Evolutionary conservation across 352 stramenopile species (phyloP).

Genomic region (Pythium monospermum): DNA sequence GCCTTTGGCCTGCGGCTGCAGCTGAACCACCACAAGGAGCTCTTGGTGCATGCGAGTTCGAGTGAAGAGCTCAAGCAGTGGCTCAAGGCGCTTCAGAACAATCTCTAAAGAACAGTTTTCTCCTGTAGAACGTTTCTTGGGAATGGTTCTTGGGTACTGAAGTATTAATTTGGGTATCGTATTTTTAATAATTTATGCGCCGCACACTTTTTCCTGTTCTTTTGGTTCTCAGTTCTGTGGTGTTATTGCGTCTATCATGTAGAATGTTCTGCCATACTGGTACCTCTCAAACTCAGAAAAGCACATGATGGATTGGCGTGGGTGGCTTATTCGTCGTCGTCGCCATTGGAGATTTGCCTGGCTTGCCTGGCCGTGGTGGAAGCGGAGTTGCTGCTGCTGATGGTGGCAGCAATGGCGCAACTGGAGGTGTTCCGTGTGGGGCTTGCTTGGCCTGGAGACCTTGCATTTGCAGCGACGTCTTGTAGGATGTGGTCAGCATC

Average conservation of each 20-base stretch:
- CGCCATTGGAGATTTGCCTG: no score
- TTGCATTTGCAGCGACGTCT: constrained; percentile 18
- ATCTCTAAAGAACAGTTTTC: constrained; percentile 3
- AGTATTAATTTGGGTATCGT: not conserved
- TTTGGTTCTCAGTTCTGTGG: no score
- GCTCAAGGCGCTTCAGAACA: constrained; percentile 46
- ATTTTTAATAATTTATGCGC: not conserved
- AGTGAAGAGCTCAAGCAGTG: constrained; percentile 43
- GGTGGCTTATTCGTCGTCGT: not conserved
- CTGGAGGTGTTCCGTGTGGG: no score
- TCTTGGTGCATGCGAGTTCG: constrained; percentile 41
- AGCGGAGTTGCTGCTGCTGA: not conserved
- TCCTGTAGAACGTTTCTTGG: no score
- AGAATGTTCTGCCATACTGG: not conserved
- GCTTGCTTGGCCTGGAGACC: constrained; percentile 19
- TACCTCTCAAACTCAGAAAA: not conserved
- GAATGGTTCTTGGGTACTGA: not conserved
- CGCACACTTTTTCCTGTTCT: no score
- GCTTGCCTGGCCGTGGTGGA: not conserved
- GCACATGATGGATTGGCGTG: constrained; percentile 5
- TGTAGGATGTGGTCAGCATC: constrained; percentile 18
- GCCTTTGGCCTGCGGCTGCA: constrained; percentile 42
- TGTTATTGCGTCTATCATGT: not conserved
- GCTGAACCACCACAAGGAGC: constrained; percentile 47
- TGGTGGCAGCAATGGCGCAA: no score